Base-by-base conservation (phyloP, 805 yeast genomes). In the Blastobotrys parvus region DNA sequence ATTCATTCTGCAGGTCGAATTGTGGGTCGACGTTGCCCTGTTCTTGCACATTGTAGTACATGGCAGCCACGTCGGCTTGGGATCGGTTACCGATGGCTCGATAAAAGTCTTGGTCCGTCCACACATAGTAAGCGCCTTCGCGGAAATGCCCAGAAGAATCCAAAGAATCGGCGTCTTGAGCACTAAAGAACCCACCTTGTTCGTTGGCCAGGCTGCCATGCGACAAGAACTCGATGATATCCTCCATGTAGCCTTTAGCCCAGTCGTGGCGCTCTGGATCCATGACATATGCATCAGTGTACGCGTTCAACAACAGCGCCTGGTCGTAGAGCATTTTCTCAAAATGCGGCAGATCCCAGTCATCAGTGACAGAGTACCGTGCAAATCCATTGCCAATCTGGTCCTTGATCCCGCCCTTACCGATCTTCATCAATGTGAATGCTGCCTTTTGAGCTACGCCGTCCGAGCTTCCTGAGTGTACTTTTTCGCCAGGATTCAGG, bases 271-370 rank as follows among this genome's bases (percentile, higher is more conserved):
- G 43, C 20, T 49, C 45, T 21, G 42, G 45, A 20, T 44, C 57
- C 32, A 51, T 48, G 8, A 50, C 35, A 41, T 46, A 52, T 11
- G 56, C 60, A 35, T 57, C 60, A 2, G 55, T 45, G 36, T 55
- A 60, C 1, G 66, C 68, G 34, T 50, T 39, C 29, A 65, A 52
- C 25, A 66, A 45, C 25, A 57, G 48, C 1, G 65, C 63, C 45
- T 65, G 69, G 35, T 63, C 69, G 38, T 55, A 56, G 19, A 65
- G 56, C 60, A 61, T 60, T 45, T 66, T 66, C 38, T 63, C 67
- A 49, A 66, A 63, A 35, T 61, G 65, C 2, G 70, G 70, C 30
- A 66, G 49, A 29, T 55, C 56, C 70, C 70, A 65, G 42, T 65
- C 69, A 2, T 54, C 56, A 8, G 67, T 59, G 15, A 62, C 61